Percentiles rank a stretch among this genome's conserved stretches.
Evolutionary conservation across 805 yeast genomes (phyloP).

Genomic region (Cyberlindnera xylosilytica): DNA sequence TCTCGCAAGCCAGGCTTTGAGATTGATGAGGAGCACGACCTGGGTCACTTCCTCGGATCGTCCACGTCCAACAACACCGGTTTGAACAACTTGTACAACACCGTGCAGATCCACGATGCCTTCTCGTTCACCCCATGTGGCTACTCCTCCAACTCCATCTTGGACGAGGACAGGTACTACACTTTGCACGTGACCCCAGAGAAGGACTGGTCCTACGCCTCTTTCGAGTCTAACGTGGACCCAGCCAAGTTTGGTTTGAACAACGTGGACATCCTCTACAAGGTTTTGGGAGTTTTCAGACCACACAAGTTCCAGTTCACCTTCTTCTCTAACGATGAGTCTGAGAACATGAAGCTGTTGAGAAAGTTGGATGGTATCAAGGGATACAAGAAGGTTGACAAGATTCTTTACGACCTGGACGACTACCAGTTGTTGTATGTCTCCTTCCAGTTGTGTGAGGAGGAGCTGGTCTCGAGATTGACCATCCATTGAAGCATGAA

Average conservation of each 20-base stretch:
- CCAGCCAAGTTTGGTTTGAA: conserved; percentile 35
- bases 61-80: conserved; percentile 62
- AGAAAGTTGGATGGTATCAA: conserved; percentile 31
- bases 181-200: conserved; percentile 96
- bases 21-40: conserved; percentile 51
- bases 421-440: conserved; percentile 71
- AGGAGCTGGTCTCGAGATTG: conserved; percentile 20
- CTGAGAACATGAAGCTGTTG: conserved; percentile 34
- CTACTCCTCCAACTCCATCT: conserved; percentile 80
- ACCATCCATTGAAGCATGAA: conserved; percentile 5
- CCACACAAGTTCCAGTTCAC: conserved; percentile 76
- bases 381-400: conserved; percentile 62
- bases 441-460: conserved; percentile 47
- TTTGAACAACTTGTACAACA: conserved; percentile 57
- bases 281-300: conserved; percentile 60
- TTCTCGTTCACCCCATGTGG: conserved; percentile 95
- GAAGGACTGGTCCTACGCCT: conserved; percentile 90
- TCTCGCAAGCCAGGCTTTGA: conserved; percentile 40
- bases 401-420: conserved; percentile 68
- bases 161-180: conserved; percentile 61
- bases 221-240: conserved; percentile 87
- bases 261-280: conserved; percentile 53
- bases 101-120: conserved; percentile 65
- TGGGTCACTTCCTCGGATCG: conserved; percentile 80
- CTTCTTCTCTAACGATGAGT: conserved; percentile 37